Conservation (phyloP, 768 basidiomycete genomes). For the Sarcomyxa edulis region DNA sequence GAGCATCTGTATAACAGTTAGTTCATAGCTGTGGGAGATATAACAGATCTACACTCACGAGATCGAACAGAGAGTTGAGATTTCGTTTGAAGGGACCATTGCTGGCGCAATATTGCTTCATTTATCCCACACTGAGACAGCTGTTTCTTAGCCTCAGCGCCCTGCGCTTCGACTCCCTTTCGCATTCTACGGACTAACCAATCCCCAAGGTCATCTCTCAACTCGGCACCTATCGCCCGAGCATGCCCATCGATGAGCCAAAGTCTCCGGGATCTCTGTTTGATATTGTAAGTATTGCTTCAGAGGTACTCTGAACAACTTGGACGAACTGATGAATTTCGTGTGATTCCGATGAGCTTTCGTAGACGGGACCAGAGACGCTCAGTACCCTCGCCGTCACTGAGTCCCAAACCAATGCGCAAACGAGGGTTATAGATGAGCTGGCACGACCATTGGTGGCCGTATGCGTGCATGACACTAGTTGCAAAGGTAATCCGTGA, state of each 20-base stretch:
- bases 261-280: conserved; percentile 18
- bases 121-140: conserved; percentile 15
- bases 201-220: conserved; percentile 23
- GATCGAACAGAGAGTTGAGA: conserved; percentile 22
- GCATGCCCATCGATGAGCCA: conserved; percentile 30
- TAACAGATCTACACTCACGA: conserved; percentile 16
- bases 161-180: conserved; percentile 12
- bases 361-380: conserved; percentile 23
- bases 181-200: conserved; percentile 21
- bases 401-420: conserved; percentile 20
- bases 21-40: neutral
- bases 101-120: conserved; percentile 13
- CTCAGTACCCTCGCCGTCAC: conserved; percentile 30
- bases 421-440: conserved; percentile 27
- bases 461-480: conserved; percentile 29
- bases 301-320: neutral
- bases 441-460: conserved; percentile 29
- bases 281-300: neutral
- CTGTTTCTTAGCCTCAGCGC: conserved; percentile 5
- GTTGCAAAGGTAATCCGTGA: conserved; percentile 17
- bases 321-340: conserved; percentile 13
- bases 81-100: conserved; percentile 28
- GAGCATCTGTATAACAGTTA: conserved; percentile 17
- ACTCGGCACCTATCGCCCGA: conserved; percentile 16
- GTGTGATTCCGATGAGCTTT: conserved; percentile 13